Percentiles rank a stretch among this genome's conserved stretches.
Conservation (phyloP, 208 protist species). For the Naegleria gruberi region DNA sequence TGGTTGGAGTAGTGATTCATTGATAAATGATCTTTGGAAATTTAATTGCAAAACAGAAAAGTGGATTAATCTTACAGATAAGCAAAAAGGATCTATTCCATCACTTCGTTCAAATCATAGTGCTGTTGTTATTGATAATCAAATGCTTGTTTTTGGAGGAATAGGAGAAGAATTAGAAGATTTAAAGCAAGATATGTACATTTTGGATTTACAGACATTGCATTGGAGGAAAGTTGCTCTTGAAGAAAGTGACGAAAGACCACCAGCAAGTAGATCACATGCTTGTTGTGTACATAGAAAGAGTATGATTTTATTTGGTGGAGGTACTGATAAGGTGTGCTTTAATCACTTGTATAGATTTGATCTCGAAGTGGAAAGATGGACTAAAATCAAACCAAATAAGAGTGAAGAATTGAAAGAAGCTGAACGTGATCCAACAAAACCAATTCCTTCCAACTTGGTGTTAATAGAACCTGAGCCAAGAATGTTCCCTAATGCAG, state of each 20-base stretch:
- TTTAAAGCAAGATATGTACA: background rate
- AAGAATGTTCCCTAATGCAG: background rate
- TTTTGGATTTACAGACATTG: background rate
- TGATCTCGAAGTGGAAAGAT: background rate
- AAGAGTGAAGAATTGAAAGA: background rate
- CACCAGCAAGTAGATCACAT: background rate
- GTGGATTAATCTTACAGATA: background rate
- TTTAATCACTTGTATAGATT: background rate
- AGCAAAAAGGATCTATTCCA: background rate
- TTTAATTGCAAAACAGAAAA: background rate
- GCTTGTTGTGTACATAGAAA: background rate
- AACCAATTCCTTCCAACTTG: background rate
- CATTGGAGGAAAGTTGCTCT: background rate
- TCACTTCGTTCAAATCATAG: background rate
- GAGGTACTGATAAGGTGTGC: slow-evolving; percentile 9
- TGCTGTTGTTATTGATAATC: background rate
- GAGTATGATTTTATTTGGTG: slow-evolving; percentile 3
- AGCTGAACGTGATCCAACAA: background rate
- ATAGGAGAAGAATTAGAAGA: background rate
- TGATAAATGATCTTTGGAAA: slow-evolving; percentile 12
- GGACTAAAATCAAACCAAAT: background rate
- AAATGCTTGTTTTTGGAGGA: background rate
- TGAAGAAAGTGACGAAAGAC: background rate
- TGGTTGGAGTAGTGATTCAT: background rate
- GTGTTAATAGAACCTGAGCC: slow-evolving; percentile 5